These are phyloP conservation scores for Pseudocercospora cruenta DNA, from an alignment of 2,329 filamentous ascomycete genomes.

Conservation along the genomic window DNA sequence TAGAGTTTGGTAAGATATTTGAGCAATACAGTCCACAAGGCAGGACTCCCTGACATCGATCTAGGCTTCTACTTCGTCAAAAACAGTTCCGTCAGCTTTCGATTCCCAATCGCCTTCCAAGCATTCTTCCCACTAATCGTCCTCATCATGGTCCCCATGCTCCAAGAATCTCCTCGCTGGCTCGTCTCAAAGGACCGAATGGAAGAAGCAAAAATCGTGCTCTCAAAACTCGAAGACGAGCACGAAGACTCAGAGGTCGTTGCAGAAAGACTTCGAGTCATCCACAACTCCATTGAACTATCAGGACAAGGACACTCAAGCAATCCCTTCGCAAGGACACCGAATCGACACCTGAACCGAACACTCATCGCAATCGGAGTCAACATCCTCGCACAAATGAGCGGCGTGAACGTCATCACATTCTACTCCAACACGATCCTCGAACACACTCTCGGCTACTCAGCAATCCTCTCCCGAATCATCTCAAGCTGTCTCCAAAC, in stretches of 20 bases:
- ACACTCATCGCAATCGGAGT: constrained; percentile 32
- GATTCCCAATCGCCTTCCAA: constrained; percentile 49
- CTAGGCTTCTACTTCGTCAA: constrained; percentile 25
- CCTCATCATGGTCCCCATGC: constrained; percentile 36
- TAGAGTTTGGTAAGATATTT: constrained; percentile 25
- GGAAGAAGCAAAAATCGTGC: constrained; percentile 30
- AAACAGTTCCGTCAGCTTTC: constrained; percentile 31
- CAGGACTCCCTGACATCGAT: background rate
- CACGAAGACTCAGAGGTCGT: constrained; percentile 29
- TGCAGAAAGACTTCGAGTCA: constrained; percentile 21
- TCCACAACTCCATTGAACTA: constrained; percentile 29
- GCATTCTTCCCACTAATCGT: constrained; percentile 47
- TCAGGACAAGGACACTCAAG: constrained; percentile 28
- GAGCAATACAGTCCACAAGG: background rate
- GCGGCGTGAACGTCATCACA: constrained; percentile 34
- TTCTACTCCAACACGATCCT: constrained; percentile 35
- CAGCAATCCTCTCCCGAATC: constrained; percentile 26
- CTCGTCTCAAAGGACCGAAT: constrained; percentile 31
- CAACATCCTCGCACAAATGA: constrained; percentile 33
- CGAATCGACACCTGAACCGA: constrained; percentile 31
- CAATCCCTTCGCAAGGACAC: constrained; percentile 32
- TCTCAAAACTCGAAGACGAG: constrained; percentile 34
- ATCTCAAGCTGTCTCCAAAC: constrained; percentile 34
- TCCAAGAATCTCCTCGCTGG: constrained; percentile 36
- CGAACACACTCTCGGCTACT: constrained; percentile 28